These are phyloP conservation scores for Isoetes engelmannii DNA, from an alignment of 83 land plant genomes.

Conservation along the genomic window DNA sequence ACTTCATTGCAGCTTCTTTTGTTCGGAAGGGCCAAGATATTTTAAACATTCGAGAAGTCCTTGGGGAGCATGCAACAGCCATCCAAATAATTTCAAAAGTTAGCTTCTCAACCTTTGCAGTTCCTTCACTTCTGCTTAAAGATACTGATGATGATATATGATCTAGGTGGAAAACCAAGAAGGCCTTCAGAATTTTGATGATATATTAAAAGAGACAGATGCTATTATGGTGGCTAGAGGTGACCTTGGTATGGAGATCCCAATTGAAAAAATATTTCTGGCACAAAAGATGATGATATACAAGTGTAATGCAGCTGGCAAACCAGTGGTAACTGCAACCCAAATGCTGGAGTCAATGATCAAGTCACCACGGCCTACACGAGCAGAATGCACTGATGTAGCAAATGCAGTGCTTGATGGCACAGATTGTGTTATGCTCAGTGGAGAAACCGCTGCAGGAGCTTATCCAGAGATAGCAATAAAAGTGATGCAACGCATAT, in stretches of 20 bases:
- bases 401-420: constrained; percentile 22
- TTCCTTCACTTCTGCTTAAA: background rate
- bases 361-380: constrained; percentile 19
- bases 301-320: constrained; percentile 21
- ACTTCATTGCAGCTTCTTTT: constrained; percentile 19
- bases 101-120: background rate
- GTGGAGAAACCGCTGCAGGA: constrained; percentile 22
- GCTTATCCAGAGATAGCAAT: constrained; percentile 15
- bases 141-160: background rate
- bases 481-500: constrained; percentile 4
- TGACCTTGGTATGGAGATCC: constrained; percentile 22
- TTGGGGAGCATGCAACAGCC: constrained; percentile 5
- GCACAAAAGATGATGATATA: constrained; percentile 23
- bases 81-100: constrained; percentile 22
- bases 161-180: constrained; percentile 21
- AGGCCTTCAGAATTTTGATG: constrained; percentile 18
- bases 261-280: constrained; percentile 20
- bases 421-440: constrained; percentile 18
- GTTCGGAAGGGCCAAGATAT: constrained; percentile 17
- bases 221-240: constrained; percentile 22
- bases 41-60: constrained; percentile 1
- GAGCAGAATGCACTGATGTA: constrained; percentile 24
- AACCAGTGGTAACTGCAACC: constrained; percentile 21
- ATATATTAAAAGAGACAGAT: constrained; percentile 16
- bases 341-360: constrained; percentile 24